Percentiles rank a stretch among this genome's conserved stretches.
phyloP scores from a whole-genome alignment of 176 grass and related monocot species.

The Ananas comosus region DNA sequence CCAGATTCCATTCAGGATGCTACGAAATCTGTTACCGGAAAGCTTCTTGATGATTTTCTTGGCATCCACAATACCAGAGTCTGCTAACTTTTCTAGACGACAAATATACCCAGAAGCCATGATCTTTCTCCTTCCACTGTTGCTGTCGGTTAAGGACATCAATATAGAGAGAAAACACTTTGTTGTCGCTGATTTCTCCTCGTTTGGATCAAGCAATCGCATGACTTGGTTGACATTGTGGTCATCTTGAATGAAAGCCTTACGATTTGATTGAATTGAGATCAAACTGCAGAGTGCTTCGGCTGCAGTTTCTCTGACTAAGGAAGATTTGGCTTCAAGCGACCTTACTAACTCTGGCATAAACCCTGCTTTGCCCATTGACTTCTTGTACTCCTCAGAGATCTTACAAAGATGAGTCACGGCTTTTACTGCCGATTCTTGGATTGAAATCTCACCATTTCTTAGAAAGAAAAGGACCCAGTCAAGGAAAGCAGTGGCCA shows the following conservation, averaged over 20 bases:
- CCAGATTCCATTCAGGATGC: conserved; percentile 75
- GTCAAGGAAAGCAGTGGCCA: conserved; percentile 35
- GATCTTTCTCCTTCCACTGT: conserved; percentile 64
- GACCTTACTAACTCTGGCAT: conserved; percentile 42
- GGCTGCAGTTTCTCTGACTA: conserved; percentile 52
- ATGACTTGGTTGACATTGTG: conserved; percentile 49
- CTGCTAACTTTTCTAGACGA: conserved; percentile 54
- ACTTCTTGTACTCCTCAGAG: conserved; percentile 49
- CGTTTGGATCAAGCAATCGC: conserved; percentile 42
- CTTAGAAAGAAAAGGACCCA: conserved; percentile 59
- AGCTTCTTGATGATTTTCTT: conserved; percentile 82
- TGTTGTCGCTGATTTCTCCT: conserved; percentile 44
- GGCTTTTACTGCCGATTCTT: conserved; percentile 55
- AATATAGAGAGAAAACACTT: conserved; percentile 52
- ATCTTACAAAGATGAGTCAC: conserved; percentile 41
- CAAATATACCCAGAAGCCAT: conserved; percentile 53
- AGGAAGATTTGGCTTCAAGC: conserved; percentile 51
- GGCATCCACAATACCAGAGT: conserved; percentile 42
- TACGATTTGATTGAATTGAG: conserved; percentile 29
- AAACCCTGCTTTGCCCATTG: conserved; percentile 55
- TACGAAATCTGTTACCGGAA: conserved; percentile 49
- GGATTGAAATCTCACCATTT: conserved; percentile 44
- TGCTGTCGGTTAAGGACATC: conserved; percentile 51
- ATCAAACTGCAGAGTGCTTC: conserved; percentile 49
- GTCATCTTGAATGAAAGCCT: conserved; percentile 57